phyloP scores from a whole-genome alignment of 768 basidiomycete species.

The Crucibulum laeve region DNA sequence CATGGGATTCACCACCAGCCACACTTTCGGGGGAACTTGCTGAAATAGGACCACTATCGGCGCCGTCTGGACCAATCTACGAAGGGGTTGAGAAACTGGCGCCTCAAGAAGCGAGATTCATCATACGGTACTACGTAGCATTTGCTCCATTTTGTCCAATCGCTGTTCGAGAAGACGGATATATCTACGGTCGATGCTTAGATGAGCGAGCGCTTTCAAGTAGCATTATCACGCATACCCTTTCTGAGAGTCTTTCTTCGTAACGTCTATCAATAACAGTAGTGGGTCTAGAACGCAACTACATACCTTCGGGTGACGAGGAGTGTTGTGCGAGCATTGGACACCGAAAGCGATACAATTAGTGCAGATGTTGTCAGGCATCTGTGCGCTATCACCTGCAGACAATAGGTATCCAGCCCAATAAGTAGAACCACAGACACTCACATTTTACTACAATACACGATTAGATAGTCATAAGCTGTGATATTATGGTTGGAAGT shows the following conservation, averaged over 20 bases:
- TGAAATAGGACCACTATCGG: background rate
- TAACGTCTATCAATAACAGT: background rate
- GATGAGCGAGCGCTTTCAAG: background rate
- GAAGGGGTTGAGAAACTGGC: background rate
- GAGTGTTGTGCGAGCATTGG: slow-evolving; percentile 52
- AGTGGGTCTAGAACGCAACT: background rate
- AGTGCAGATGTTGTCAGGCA: slow-evolving; percentile 49
- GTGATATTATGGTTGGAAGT: background rate
- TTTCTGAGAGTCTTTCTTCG: slow-evolving; percentile 28
- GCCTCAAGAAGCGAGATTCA: background rate
- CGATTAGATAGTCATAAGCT: slow-evolving; percentile 3
- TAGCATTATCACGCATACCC: slow-evolving; percentile 17
- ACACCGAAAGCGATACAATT: slow-evolving; percentile 47
- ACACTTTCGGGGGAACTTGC: slow-evolving; percentile 1
- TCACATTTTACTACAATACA: slow-evolving; percentile 33
- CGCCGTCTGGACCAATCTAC: background rate
- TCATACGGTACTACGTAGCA: slow-evolving; percentile 21
- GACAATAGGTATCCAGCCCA: slow-evolving; percentile 2
- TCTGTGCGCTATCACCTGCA: slow-evolving; percentile 58
- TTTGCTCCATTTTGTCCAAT: slow-evolving; percentile 22
- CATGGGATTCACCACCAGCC: background rate
- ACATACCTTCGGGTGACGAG: slow-evolving; percentile 44
- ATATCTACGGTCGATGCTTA: slow-evolving; percentile 13
- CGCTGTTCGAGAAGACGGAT: slow-evolving; percentile 24
- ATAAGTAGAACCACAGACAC: background rate